Conservation (phyloP, 805 yeast genomes). For the Candida ipomoeae region DNA sequence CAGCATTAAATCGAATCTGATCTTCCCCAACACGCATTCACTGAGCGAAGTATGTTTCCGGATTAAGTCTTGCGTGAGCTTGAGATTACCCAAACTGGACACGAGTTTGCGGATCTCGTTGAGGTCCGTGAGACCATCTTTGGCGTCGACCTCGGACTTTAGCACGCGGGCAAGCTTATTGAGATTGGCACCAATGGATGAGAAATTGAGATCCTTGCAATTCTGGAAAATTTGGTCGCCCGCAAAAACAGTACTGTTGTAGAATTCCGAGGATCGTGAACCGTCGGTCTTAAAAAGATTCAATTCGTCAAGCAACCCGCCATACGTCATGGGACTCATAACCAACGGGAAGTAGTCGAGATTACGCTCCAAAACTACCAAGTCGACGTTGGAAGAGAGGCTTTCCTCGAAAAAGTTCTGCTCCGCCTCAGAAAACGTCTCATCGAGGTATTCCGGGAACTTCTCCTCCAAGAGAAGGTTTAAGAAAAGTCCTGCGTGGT, state of each 20-base stretch:
- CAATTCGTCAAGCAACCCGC: slow-evolving; percentile 76
- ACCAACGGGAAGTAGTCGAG: slow-evolving; percentile 70
- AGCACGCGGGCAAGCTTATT: slow-evolving; percentile 67
- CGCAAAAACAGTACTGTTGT: slow-evolving; percentile 25
- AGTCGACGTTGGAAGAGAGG: slow-evolving; percentile 54
- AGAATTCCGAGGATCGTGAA: slow-evolving; percentile 15
- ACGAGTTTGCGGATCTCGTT: slow-evolving; percentile 68
- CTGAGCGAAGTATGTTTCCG: slow-evolving; percentile 73
- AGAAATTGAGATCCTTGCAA: slow-evolving; percentile 68
- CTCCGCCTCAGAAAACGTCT: slow-evolving; percentile 33
- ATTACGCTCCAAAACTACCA: slow-evolving; percentile 75
- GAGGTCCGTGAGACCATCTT: slow-evolving; percentile 21
- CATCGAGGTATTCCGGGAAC: slow-evolving; percentile 33
- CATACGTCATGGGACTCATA: slow-evolving; percentile 72
- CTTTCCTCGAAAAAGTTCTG: slow-evolving; percentile 31
- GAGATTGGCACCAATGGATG: slow-evolving; percentile 68
- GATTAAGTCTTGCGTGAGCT: slow-evolving; percentile 61
- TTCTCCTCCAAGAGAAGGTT: slow-evolving; percentile 34
- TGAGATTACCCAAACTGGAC: slow-evolving; percentile 60
- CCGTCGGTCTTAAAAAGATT: slow-evolving; percentile 45
- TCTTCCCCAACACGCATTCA: slow-evolving; percentile 52
- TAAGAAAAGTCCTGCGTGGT: slow-evolving; percentile 46
- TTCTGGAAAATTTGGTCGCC: slow-evolving; percentile 48
- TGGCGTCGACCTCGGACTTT: slow-evolving; percentile 59
- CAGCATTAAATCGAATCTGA: slow-evolving; percentile 25